phyloP scores from a whole-genome alignment of 805 yeast genomes.

The Metschnikowia shivogae region DNA sequence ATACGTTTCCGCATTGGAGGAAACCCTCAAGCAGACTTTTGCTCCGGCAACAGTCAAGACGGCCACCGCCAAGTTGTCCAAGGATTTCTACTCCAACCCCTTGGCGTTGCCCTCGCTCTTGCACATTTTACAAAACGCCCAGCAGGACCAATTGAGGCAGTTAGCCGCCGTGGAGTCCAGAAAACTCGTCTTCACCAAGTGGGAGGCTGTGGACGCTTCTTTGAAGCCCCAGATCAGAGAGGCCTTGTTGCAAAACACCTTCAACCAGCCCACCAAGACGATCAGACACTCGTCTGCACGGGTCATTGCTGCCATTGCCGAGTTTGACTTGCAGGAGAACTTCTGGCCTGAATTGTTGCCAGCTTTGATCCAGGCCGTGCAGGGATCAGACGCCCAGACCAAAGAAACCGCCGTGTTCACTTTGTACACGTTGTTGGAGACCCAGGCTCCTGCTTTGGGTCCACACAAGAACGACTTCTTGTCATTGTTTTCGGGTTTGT shows the following conservation, averaged over 20 bases:
- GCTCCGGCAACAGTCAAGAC: conserved; percentile 80
- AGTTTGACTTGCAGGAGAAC: conserved; percentile 57
- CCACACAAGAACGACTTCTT: conserved; percentile 64
- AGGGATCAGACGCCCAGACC: conserved; percentile 43
- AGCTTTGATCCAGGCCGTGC: conserved; percentile 59
- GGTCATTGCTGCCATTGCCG: conserved; percentile 82
- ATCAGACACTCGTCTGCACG: conserved; percentile 89
- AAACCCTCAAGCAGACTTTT: conserved; percentile 70
- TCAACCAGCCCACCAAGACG: conserved; percentile 57
- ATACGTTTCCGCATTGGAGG: conserved; percentile 67
- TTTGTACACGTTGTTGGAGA: conserved; percentile 72
- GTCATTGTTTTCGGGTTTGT: conserved; percentile 62
- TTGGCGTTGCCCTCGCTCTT: conserved; percentile 76
- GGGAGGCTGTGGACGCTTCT: conserved; percentile 53
- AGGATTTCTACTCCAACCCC: conserved; percentile 69
- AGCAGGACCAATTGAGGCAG: conserved; percentile 72
- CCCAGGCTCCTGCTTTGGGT: conserved; percentile 53
- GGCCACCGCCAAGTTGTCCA: conserved; percentile 71
- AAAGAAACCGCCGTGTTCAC: conserved; percentile 84
- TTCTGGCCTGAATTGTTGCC: conserved; percentile 79
- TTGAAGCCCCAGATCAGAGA: conserved; percentile 60
- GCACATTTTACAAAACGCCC: conserved; percentile 69
- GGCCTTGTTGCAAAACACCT: conserved; percentile 64
- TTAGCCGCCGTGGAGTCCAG: conserved; percentile 96
- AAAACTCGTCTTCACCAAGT: conserved; percentile 68